phyloP scores from a whole-genome alignment of 345 rosid species.

The Anacardium occidentale region DNA sequence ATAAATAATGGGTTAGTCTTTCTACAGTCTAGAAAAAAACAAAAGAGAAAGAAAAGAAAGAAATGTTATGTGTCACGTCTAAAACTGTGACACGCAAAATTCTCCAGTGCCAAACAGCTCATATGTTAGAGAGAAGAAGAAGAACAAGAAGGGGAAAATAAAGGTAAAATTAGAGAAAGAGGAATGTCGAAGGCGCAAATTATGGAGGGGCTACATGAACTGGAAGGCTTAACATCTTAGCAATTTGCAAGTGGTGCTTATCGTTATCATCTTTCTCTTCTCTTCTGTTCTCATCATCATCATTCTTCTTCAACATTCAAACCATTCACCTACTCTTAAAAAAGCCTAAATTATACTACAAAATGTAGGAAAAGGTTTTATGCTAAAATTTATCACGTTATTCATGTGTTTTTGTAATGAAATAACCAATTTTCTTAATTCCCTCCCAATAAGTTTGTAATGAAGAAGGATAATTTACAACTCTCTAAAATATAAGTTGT shows the following conservation, averaged over 20 bases:
- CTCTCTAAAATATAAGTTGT: too few species aligned
- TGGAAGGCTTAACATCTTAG: constrained; percentile 1
- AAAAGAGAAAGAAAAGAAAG: not conserved
- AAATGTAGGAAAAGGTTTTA: too few species aligned
- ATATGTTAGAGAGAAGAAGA: not conserved
- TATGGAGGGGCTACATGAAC: constrained; percentile 26
- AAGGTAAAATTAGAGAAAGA: too few species aligned
- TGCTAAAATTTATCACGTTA: too few species aligned
- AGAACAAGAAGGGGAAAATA: not conserved
- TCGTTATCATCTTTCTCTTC: constrained; percentile 3
- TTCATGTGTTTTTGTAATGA: too few species aligned
- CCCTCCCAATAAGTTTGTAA: too few species aligned
- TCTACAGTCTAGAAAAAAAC: not conserved
- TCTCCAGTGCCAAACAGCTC: constrained; percentile 44
- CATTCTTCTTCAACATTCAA: too few species aligned
- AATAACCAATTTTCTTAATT: too few species aligned
- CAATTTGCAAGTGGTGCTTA: constrained; percentile 8
- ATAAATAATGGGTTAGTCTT: not conserved
- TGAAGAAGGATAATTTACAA: too few species aligned
- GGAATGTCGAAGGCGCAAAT: constrained; percentile 40
- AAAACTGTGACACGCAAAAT: constrained; percentile 4
- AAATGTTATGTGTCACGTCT: constrained; percentile 11
- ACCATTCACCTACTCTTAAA: too few species aligned
- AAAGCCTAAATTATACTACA: too few species aligned
- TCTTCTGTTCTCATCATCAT: constrained; percentile 22